Evolutionary conservation across 2,329 filamentous ascomycete species (phyloP), one percentile per base, ranked within the genome.

Genomic region (Helicocarpus griseus): DNA sequence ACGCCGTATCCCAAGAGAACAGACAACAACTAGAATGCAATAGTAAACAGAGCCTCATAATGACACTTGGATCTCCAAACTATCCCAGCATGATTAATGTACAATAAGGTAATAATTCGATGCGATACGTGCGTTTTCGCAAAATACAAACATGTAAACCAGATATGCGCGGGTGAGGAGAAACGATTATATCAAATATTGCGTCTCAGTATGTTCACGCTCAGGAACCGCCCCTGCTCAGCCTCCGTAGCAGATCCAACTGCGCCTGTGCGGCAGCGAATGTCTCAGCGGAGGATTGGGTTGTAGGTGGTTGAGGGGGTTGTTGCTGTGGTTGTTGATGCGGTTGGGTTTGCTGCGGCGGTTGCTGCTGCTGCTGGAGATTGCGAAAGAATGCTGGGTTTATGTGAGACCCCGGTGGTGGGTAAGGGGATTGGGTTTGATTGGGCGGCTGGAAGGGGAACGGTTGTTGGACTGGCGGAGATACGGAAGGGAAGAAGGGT

Each of bases 311-410:
- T 40, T 28, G 22, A n/a, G 26, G 8, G 1, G 51, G 29, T 8
- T 22, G 21, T 21, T 26, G 49, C 22, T 54, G 56, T 45, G 62
- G 59, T 28, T 55, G 54, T 22, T 39, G 38, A 35, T 54, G 50
- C 56, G 65, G 38, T 52, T 63, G 63, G 29, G 62, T 60, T 28
- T 61, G 58, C 17, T 60, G 62, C 46, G 64, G 59, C 29, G 61
- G 60, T 36, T 65, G 62, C 26, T 66, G 68, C 54, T 71, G 70
- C 39, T 72, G 67, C 51, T 75, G 74, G 38, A 71, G 49, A 19
- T 63, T 62, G 56, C 76, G 73, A 53, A 83, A 72, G 61, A 83
- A 77, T 1, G 77, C 73, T 3, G 80, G 80, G 56, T 81, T 82
- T 53, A 81, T 73, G 57, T 78, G 78, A 8, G 75, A 69, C 55